Percentiles rank a stretch among this genome's conserved stretches.
phyloP scores from a whole-genome alignment of 1,284 basidiomycete species.

The Athelia psychrophila region DNA sequence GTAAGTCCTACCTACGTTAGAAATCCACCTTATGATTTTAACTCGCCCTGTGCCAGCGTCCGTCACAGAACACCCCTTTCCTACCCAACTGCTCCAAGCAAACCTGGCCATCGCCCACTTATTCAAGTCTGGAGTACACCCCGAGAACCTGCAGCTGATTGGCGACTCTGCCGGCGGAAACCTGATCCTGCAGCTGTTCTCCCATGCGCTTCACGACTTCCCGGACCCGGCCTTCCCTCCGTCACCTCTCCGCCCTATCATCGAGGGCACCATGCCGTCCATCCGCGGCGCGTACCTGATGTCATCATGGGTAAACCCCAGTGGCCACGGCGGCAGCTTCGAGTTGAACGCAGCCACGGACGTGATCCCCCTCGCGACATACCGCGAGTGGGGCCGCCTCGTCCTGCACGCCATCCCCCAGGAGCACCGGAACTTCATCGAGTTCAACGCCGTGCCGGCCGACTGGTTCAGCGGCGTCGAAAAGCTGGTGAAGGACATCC shows the following conservation, averaged over 20 bases:
- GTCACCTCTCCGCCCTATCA: not conserved
- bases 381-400: not conserved
- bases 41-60: not conserved
- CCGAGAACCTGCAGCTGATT: not conserved
- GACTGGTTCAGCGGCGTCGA: too few species aligned
- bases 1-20: not conserved
- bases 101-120: not conserved
- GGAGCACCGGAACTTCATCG: too few species aligned
- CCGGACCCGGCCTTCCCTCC: not conserved
- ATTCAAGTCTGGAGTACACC: not conserved
- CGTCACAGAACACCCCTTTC: not conserved
- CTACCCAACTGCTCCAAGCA: not conserved
- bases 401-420: too few species aligned
- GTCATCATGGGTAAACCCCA: constrained; percentile 35
- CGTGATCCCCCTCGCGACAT: not conserved
- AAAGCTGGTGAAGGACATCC: too few species aligned
- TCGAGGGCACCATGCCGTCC: not conserved
- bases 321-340: constrained; percentile 10
- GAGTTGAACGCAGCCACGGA: not conserved
- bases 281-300: constrained; percentile 32
- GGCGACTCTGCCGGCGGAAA: constrained; percentile 4
- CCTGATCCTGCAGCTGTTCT: not conserved
- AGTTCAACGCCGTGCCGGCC: too few species aligned
- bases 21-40: not conserved
- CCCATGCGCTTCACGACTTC: not conserved